phyloP scores from a whole-genome alignment of 441 rosid genomes.

The Gossypium schwendimanii region DNA sequence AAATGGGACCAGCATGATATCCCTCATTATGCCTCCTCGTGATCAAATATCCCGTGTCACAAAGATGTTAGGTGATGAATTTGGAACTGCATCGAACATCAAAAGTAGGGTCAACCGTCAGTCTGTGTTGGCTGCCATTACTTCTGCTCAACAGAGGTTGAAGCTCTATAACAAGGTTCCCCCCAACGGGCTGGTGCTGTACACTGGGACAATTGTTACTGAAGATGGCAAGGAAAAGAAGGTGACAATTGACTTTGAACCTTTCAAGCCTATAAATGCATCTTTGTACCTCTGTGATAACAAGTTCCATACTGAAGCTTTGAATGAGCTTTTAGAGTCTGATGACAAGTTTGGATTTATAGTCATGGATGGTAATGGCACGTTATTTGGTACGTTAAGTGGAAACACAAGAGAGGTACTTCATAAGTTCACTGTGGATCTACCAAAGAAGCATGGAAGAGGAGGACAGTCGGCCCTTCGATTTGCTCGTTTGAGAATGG shows the following conservation, averaged over 20 bases:
- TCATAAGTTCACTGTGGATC: constrained; percentile 75
- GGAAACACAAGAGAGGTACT: constrained; percentile 80
- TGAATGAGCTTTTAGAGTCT: constrained; percentile 1
- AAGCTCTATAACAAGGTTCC: constrained; percentile 83
- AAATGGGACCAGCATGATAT: constrained; percentile 84
- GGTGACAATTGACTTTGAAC: constrained; percentile 83
- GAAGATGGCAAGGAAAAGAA: constrained; percentile 90
- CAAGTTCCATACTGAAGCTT: neutral
- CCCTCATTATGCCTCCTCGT: constrained; percentile 86
- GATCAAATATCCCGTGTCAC: constrained; percentile 79
- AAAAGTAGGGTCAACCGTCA: constrained; percentile 79
- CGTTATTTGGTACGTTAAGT: constrained; percentile 71
- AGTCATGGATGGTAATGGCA: constrained; percentile 86
- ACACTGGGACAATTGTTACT: constrained; percentile 72
- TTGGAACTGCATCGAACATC: constrained; percentile 76
- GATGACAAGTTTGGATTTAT: constrained; percentile 16
- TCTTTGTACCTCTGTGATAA: constrained; percentile 76
- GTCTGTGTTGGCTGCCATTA: constrained; percentile 76
- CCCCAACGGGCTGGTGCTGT: constrained; percentile 74
- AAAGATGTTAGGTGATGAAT: constrained; percentile 84
- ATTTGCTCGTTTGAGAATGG: constrained; percentile 87
- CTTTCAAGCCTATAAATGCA: constrained; percentile 78
- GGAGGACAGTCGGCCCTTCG: constrained; percentile 94
- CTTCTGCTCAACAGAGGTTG: constrained; percentile 82
- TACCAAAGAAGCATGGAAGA: constrained; percentile 88